These are phyloP conservation scores for Stagonosporopsis chrysanthemi DNA, from an alignment of 2,329 filamentous ascomycete species.

Conservation along the genomic window DNA sequence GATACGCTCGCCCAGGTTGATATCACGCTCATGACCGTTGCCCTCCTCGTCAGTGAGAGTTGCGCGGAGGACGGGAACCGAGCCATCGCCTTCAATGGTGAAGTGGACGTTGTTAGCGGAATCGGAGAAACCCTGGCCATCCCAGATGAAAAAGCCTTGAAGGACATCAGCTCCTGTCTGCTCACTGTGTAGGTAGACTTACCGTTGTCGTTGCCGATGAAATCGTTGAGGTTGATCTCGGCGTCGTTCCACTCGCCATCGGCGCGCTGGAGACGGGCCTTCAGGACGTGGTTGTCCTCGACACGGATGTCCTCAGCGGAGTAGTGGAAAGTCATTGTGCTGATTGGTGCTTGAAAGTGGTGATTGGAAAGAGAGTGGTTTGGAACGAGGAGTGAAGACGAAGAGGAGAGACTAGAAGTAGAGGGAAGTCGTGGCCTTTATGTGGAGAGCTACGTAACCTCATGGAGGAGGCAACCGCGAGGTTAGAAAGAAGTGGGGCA, in stretches of 20 bases:
- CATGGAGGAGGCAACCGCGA: constrained; percentile 8
- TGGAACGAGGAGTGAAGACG: constrained; percentile 3
- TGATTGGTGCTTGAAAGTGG: neutral
- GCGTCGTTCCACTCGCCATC: constrained; percentile 56
- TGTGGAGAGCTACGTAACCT: constrained; percentile 12
- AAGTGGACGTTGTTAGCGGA: constrained; percentile 59
- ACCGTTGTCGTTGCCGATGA: constrained; percentile 63
- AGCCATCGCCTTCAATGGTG: constrained; percentile 59
- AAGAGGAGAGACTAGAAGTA: constrained; percentile 4
- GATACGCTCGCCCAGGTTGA: constrained; percentile 66
- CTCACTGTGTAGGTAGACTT: neutral
- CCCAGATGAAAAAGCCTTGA: constrained; percentile 58
- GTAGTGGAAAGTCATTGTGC: constrained; percentile 56
- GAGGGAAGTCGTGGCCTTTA: constrained; percentile 12
- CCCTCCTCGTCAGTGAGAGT: constrained; percentile 55
- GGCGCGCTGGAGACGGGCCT: constrained; percentile 51
- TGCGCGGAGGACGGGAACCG: constrained; percentile 63
- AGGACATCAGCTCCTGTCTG: neutral
- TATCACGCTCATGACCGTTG: constrained; percentile 52
- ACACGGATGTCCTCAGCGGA: constrained; percentile 57
- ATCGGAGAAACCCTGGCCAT: constrained; percentile 55
- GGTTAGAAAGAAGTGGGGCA: constrained; percentile 19
- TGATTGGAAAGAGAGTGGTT: neutral
- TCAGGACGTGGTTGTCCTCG: constrained; percentile 61
- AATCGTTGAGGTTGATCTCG: constrained; percentile 59